Base-by-base conservation (phyloP, 805 yeast genomes). In the Cyberlindnera euphorbiiphila region DNA sequence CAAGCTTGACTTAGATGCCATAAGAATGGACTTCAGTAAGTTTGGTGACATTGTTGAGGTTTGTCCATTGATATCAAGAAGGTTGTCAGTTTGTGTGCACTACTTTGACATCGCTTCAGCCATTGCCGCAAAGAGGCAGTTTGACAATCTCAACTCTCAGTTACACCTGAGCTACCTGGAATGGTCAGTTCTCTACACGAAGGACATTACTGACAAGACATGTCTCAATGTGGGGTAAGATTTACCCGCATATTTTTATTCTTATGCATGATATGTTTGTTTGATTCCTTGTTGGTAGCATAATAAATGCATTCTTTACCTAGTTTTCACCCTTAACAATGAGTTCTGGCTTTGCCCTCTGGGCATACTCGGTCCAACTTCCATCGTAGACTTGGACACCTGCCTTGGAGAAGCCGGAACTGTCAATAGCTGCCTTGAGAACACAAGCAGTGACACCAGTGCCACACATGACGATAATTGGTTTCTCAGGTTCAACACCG, bases 401-500 rank as follows among this genome's bases (percentile, higher is more conserved):
- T 5, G 58, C 59, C 7, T 67, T 56, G 27, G 65, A 59, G 21
- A 67, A 63, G 0, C 77, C 78, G 9, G 74, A 68, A n/a, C 64
- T 53, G 39, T 77, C 79, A 28, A 84, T 57, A 2, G 95, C 98
- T 8, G 82, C 66, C 60, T 85, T 82, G 31, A 91, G 71, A 27
- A 93, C 78, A 46, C 91, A 86, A 1, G 97, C 98, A 9, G 97
- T 81, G 33, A 93, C 97, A 31, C 98, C 98, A 1, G 97, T 82
- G 20, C 98, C 98, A 58, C 98, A 93, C 85, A 85, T 78, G 26
- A 83, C 84, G 34, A 93, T 77, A 14, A 85, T 77, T 10, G 86
- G 89, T 52, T 82, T 81, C 13, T 67, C 60, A 4, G 57, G 54
- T 41, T 66, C 65, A 10, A 52, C 50, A 2, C 39, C 61, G 36